Evolutionary conservation across 2,329 filamentous ascomycete genomes (phyloP).

Genomic region (Hymenoscyphus salicellus): DNA sequence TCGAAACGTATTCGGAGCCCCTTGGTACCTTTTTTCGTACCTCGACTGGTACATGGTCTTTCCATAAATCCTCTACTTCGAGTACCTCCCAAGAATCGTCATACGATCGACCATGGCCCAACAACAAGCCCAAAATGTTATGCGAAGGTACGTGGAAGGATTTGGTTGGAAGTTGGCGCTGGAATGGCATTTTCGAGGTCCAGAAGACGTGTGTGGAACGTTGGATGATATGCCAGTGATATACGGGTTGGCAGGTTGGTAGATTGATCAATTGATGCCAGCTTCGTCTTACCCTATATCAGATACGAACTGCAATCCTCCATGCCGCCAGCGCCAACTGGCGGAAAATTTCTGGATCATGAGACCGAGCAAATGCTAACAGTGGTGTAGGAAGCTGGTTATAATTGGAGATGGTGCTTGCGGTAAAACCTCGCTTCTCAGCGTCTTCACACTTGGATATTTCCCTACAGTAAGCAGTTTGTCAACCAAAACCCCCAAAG

Average conservation of each 20-base stretch:
- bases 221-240: neutral
- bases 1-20: constrained; percentile 10
- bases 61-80: constrained; percentile 11
- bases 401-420: constrained; percentile 97
- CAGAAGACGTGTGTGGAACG: neutral
- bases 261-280: constrained; percentile 5
- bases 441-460: constrained; percentile 96
- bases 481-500: constrained; percentile 27
- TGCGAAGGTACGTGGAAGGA: constrained; percentile 40
- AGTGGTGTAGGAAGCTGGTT: constrained; percentile 73
- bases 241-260: neutral
- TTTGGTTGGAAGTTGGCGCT: neutral
- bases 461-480: constrained; percentile 78
- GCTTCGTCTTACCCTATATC: neutral
- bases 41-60: constrained; percentile 28
- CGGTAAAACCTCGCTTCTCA: constrained; percentile 95
- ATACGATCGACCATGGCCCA: constrained; percentile 33
- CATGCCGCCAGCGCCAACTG: neutral
- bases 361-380: neutral
- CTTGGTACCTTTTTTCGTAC: constrained; percentile 15
- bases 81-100: constrained; percentile 13
- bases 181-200: neutral
- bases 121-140: constrained; percentile 41
- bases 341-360: neutral
- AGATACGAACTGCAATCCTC: neutral